Conservation (phyloP, 1,284 basidiomycete genomes). For the Trametes sp. region DNA sequence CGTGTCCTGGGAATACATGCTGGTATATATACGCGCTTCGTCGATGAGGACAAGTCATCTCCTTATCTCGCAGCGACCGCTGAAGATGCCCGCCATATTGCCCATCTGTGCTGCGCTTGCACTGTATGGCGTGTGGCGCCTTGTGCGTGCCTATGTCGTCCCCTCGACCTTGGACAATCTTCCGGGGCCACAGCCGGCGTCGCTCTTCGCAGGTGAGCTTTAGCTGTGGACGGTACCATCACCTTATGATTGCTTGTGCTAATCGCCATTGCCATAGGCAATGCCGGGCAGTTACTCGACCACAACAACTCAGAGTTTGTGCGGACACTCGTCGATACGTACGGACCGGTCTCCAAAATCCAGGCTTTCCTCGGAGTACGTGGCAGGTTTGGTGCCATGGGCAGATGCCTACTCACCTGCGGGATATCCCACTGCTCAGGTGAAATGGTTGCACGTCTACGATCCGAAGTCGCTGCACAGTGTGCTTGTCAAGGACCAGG, state of each 20-base stretch:
- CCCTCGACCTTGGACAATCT: constrained; percentile 12
- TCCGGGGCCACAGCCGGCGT: constrained; percentile 6
- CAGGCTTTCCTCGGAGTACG: constrained; percentile 36
- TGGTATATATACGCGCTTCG: neutral
- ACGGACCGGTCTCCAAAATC: constrained; percentile 31
- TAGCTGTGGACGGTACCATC: too few relatives aligned
- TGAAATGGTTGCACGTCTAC: constrained; percentile 27
- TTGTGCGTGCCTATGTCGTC: neutral
- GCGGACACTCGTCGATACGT: constrained; percentile 27
- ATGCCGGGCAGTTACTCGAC: constrained; percentile 19
- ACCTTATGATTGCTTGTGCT: neutral
- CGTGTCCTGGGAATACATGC: too few relatives aligned
- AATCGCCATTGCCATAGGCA: constrained; percentile 14
- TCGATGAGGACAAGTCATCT: too few relatives aligned
- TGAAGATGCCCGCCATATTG: neutral
- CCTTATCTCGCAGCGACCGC: too few relatives aligned
- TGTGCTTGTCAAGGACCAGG: constrained; percentile 49
- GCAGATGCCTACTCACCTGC: neutral
- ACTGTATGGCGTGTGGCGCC: constrained; percentile 7
- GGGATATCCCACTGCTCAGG: neutral
- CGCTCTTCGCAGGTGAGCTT: constrained; percentile 8
- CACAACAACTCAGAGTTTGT: constrained; percentile 35
- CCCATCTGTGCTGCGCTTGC: neutral
- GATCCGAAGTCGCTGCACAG: constrained; percentile 48
- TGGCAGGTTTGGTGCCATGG: neutral